These are phyloP conservation scores for Lactarius indigo DNA, from an alignment of 768 basidiomycete genomes.

Conservation along the genomic window DNA sequence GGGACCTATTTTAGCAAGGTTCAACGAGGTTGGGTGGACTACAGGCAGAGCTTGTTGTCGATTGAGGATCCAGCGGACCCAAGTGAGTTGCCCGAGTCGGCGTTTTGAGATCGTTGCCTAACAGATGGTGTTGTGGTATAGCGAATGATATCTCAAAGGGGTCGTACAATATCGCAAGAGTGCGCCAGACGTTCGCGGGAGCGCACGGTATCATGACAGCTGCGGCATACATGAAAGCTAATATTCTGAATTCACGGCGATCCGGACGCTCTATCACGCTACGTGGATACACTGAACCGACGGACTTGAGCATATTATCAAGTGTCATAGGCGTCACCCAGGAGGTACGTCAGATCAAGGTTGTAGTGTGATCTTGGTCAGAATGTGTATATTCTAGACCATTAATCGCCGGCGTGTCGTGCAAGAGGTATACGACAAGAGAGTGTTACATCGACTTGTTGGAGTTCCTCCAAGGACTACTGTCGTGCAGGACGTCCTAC, in stretches of 20 bases:
- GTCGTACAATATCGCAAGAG: conserved; percentile 78
- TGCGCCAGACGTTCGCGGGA: conserved; percentile 79
- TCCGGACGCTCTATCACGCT: conserved; percentile 48
- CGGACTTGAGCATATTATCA: conserved; percentile 75
- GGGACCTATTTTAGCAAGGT: conserved; percentile 87
- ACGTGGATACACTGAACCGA: conserved; percentile 43
- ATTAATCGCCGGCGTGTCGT: conserved; percentile 70
- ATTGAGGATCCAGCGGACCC: conserved; percentile 94
- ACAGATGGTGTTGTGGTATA: conserved; percentile 32
- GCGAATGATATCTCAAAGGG: conserved; percentile 93
- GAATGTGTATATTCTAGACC: conserved; percentile 42
- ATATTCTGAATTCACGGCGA: conserved; percentile 55
- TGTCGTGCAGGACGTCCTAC: conserved; percentile 12
- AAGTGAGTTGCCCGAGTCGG: conserved; percentile 47
- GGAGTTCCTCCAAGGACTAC: conserved; percentile 36
- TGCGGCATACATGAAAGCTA: conserved; percentile 61
- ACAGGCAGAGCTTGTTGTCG: conserved; percentile 57
- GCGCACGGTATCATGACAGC: conserved; percentile 77
- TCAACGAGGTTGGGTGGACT: conserved; percentile 76
- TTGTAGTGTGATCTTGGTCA: neutral
- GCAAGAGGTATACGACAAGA: conserved; percentile 61
- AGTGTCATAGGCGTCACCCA: conserved; percentile 80
- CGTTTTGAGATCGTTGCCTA: neutral
- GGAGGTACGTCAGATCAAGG: conserved; percentile 53
- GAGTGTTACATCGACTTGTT: conserved; percentile 56